Conservation (phyloP, 768 basidiomycete genomes). For the Neoboletus subvelutipes region DNA sequence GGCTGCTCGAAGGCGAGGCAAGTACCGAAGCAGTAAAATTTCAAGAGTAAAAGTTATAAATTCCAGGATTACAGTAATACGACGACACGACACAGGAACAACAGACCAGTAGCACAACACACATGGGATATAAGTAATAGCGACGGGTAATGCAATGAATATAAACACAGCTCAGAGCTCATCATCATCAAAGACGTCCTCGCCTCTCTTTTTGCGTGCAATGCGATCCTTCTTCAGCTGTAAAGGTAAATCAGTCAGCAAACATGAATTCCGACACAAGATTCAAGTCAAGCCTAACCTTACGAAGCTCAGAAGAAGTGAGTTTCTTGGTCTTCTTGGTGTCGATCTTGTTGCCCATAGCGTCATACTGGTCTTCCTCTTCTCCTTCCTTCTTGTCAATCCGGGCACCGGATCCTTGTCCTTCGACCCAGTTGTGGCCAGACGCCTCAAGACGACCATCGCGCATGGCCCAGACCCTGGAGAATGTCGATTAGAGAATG, state of each 20-base stretch:
- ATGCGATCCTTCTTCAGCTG: constrained; percentile 93
- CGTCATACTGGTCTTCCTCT: constrained; percentile 90
- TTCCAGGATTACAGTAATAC: constrained; percentile 13
- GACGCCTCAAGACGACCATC: constrained; percentile 96
- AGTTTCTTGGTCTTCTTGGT: constrained; percentile 84
- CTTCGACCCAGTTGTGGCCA: constrained; percentile 99
- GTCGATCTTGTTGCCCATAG: constrained; percentile 97
- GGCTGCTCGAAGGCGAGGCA: neutral
- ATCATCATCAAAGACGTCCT: constrained; percentile 66
- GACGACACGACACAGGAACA: constrained; percentile 24
- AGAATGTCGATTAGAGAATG: neutral
- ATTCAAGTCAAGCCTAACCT: constrained; percentile 42
- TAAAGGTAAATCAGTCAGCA: constrained; percentile 13
- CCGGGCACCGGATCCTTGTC: constrained; percentile 90
- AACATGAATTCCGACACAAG: neutral
- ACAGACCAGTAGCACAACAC: constrained; percentile 17
- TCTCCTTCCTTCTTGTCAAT: constrained; percentile 94
- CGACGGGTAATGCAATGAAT: constrained; percentile 4
- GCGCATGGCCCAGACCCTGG: constrained; percentile 95
- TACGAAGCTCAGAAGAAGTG: constrained; percentile 78
- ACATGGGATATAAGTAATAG: constrained; percentile 13
- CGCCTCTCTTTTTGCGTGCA: constrained; percentile 83
- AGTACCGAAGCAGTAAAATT: neutral
- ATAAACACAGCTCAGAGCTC: constrained; percentile 35
- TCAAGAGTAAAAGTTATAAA: neutral